Base-by-base conservation (phyloP, 768 basidiomycete species). In the Tulasnella sp. region DNA sequence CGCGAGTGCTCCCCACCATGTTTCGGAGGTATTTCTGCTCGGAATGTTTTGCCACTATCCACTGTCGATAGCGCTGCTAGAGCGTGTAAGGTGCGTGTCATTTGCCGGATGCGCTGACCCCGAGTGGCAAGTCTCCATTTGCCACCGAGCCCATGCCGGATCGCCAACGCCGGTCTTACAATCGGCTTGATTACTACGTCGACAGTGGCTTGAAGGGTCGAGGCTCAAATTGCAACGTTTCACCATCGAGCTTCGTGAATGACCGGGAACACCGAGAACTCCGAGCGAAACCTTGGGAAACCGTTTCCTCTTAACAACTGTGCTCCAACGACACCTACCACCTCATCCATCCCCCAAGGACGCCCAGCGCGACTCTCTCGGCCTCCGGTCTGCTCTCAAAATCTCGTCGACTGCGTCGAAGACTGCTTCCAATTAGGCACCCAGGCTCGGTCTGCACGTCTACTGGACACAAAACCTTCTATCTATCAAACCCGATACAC, bases 201-300 rank as follows among this genome's bases (percentile, higher is more conserved):
- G 13, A 9, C 9, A 61, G 57, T 61, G 57, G 57, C 57, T 61
- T 61, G 57, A 3, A 61, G n/a, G 57, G 57, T 61, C 29, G n/a
- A 32, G 57, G 18, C 46, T 61, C 23, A 23, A 10, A 13, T 61
- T 61, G 23, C 57, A n/a, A 61, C 57, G 57, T 61, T 61, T 61
- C 23, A 61, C n/a, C 16, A 32, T 13, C n/a, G 16, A 26, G 5
- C 57, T 61, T 61, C 57, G 57, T 61, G 57, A 61, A 61, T 61
- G 16, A 7, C 57, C 57, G 57, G 23, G 57, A 61, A 26, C n/a
- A 61, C 57, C 57, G 57, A 61, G 40, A 40, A 40, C 40, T 5
- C n/a, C n/a, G 57, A 40, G 40, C 40, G 57, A 61, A 61, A 61
- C 57, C 57, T 61, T 61, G 57, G 57, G 57, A 61, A 61, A 61